Evolutionary conservation across 108 stramenopile species (phyloP), one percentile per base, ranked within the genome.

Genomic region (Stephanodiscus minutulus): DNA sequence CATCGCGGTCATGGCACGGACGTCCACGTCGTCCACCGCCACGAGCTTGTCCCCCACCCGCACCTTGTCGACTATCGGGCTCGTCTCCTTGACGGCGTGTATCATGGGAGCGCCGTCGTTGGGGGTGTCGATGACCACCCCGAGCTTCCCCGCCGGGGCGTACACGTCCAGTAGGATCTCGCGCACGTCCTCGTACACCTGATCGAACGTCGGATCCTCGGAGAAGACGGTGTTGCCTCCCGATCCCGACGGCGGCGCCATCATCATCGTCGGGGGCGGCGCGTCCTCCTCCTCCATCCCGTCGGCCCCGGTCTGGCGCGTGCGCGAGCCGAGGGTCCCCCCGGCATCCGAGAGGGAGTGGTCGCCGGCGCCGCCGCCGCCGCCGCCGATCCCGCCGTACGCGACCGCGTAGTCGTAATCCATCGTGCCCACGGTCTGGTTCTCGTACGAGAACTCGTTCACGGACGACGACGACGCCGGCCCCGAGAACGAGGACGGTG

Each of bases 71-170:
- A 87, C 86, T 64, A 96, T 91, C n/a, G 88, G 83, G 46, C 88
- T 88, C 3, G 86, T 73, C 52, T 96, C 95, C 74, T 93, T 93
- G 59, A 96, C 87, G 8, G 90, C 88, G 77, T 96, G 95, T 12
- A 96, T 89, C 15, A 91, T 83, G 4, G 95, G 95, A 25, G 91
- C 91, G 18, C 88, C 89, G 48, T 91, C 86, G 70, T 92, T 79
- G 46, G 95, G 91, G 20, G 95, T 91, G 66, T 96, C 95, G 82
- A 96, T 91, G 29, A 96, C 92, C 49, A 96, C 91, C 24, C 95
- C 95, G 17, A 96, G 82, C 66, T 96, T 96, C 28, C 95, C 95
- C 4, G 91, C 66, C 2, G 95, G 95, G 36, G 95, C 95, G 62
- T 81, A 88, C 12, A 96, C 74, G 24, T 91, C 82, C 46, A 95